Percentiles rank a stretch among this genome's conserved stretches.
Evolutionary conservation across 306 rosid genomes (phyloP).

Genomic region (Ochetophila trinervis): DNA sequence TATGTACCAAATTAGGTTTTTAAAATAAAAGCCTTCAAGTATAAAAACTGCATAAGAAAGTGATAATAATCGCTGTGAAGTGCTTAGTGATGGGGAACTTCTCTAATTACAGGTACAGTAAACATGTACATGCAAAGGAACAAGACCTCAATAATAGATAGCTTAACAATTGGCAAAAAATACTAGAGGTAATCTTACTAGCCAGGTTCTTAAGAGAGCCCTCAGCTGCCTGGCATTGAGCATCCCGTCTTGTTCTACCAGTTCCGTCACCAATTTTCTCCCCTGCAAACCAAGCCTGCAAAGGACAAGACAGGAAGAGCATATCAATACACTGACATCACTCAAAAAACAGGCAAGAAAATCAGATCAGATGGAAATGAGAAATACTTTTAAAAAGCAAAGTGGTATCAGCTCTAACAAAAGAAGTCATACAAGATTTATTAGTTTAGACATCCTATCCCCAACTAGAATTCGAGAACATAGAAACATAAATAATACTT

Average conservation of each 20-base stretch:
- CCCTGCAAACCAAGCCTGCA: conserved; percentile 87
- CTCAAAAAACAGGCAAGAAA: conserved; percentile 9
- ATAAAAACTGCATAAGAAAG: background rate
- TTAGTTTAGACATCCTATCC: too few relatives aligned
- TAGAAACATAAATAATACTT: too few relatives aligned
- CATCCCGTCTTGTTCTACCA: conserved; percentile 89
- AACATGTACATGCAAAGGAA: background rate
- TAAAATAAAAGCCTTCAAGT: background rate
- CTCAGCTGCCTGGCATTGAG: conserved; percentile 82
- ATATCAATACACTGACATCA: conserved; percentile 23
- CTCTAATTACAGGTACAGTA: background rate
- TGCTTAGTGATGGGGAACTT: background rate
- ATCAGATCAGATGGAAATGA: conserved; percentile 11
- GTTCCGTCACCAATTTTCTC: conserved; percentile 82
- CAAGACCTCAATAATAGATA: background rate
- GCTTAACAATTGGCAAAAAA: conserved; percentile 17
- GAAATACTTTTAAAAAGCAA: conserved; percentile 20
- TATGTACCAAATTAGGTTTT: background rate
- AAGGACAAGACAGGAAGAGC: conserved; percentile 24
- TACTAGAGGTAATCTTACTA: conserved; percentile 41
- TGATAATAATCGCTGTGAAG: background rate
- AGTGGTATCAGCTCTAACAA: background rate
- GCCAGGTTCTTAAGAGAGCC: conserved; percentile 82
- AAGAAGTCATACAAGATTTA: too few relatives aligned
- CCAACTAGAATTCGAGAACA: too few relatives aligned